Conservation (phyloP, 495 filamentous ascomycete species). For the Annulohypoxylon maeteangense region DNA sequence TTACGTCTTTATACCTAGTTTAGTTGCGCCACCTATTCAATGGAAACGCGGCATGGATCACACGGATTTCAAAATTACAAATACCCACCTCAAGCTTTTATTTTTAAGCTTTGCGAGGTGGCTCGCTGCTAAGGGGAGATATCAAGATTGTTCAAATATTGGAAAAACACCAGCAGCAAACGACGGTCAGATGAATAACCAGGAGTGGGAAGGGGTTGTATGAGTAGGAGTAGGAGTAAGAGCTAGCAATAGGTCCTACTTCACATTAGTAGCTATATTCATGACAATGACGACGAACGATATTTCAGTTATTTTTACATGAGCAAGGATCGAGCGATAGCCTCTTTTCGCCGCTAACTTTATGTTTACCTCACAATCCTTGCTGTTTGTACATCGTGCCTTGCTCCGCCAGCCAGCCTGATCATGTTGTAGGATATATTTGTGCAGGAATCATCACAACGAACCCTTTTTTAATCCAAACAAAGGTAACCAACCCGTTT, state of each 20-base stretch:
- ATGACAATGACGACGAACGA: constrained; percentile 19
- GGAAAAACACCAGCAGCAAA: constrained; percentile 8
- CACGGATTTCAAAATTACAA: neutral
- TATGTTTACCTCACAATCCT: neutral
- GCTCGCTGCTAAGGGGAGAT: constrained; percentile 15
- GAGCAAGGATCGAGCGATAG: neutral
- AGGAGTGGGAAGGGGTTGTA: neutral
- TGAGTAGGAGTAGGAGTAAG: constrained; percentile 3
- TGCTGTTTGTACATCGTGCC: neutral
- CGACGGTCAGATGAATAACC: neutral
- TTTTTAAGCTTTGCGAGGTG: neutral
- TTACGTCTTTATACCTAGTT: neutral
- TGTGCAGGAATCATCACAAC: neutral
- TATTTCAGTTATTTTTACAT: neutral
- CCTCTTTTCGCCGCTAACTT: neutral
- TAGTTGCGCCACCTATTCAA: constrained; percentile 13
- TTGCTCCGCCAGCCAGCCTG: neutral
- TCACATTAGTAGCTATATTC: constrained; percentile 16
- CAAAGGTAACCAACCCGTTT: neutral
- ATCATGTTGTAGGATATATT: neutral
- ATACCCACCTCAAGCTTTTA: neutral
- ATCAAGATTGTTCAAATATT: constrained; percentile 23
- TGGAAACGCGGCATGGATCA: constrained; percentile 8
- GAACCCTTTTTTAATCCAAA: neutral
- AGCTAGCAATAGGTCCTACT: constrained; percentile 1